These are phyloP conservation scores for Amaranthus palmeri DNA, from an alignment of 148 eudicot genomes.

Conservation along the genomic window DNA sequence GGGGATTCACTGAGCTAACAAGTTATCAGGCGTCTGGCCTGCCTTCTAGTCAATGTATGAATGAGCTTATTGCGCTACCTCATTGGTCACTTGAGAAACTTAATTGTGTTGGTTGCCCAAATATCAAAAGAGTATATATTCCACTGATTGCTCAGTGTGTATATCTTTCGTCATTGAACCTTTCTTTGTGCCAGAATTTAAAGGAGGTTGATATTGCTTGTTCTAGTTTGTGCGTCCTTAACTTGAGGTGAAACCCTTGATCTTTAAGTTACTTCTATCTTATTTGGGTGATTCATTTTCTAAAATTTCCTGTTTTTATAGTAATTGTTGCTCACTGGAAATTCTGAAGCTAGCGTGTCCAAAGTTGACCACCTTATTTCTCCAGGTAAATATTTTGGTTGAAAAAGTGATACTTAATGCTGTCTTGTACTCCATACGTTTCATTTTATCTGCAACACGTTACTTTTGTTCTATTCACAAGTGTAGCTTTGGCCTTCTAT, in stretches of 20 bases:
- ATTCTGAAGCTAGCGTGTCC: constrained; percentile 73
- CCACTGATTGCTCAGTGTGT: constrained; percentile 62
- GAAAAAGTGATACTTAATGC: background rate
- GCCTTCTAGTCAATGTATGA: constrained; percentile 19
- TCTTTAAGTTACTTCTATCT: background rate
- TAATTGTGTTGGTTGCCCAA: constrained; percentile 90
- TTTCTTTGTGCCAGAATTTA: constrained; percentile 69
- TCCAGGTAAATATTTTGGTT: constrained; percentile 55
- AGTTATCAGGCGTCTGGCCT: constrained; percentile 23
- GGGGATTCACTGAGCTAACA: constrained; percentile 49
- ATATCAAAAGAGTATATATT: constrained; percentile 71
- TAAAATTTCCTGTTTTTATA: constrained; percentile 25
- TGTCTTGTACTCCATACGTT: background rate
- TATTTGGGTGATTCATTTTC: background rate
- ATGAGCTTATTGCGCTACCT: constrained; percentile 36
- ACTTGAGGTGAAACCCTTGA: constrained; percentile 53
- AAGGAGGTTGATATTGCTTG: constrained; percentile 82
- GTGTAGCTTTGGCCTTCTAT: too few species aligned
- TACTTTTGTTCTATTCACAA: too few species aligned
- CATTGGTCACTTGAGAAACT: constrained; percentile 69
- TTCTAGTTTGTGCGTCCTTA: constrained; percentile 66
- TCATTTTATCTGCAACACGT: background rate
- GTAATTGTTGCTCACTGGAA: constrained; percentile 87
- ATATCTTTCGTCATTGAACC: constrained; percentile 65
- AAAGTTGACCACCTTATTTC: constrained; percentile 68